Conservation (phyloP, 495 filamentous ascomycete species). For the Hypoxylon lenormandii region DNA sequence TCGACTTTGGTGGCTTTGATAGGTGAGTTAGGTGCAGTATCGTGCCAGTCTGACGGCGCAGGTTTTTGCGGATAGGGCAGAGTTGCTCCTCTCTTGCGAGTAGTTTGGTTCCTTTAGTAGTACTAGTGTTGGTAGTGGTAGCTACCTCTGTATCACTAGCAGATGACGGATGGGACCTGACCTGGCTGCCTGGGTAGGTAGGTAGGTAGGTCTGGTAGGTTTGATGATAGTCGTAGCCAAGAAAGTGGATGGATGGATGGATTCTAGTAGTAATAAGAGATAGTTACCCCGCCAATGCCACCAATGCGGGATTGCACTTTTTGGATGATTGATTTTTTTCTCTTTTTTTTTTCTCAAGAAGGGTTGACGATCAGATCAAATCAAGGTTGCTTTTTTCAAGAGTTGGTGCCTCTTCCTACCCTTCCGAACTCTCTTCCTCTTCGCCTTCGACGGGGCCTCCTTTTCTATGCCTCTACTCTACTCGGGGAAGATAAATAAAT, state of each 20-base stretch:
- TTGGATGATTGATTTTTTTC: neutral
- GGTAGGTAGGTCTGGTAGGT: no score
- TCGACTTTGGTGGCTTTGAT: slow-evolving; percentile 1
- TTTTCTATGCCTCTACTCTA: no score
- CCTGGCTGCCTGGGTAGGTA: no score
- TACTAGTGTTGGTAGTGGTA: slow-evolving; percentile 21
- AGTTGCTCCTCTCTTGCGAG: slow-evolving; percentile 17
- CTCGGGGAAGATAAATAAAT: neutral
- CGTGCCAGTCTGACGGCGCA: slow-evolving; percentile 21
- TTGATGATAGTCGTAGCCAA: slow-evolving; percentile 24
- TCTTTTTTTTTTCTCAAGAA: slow-evolving; percentile 1
- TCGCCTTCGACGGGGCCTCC: no score
- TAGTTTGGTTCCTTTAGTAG: slow-evolving; percentile 14
- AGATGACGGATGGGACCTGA: no score
- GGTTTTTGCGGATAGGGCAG: slow-evolving; percentile 34
- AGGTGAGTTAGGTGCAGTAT: slow-evolving; percentile 17
- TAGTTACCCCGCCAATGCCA: slow-evolving; percentile 30
- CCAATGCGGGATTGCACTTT: slow-evolving; percentile 19
- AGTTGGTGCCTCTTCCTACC: neutral
- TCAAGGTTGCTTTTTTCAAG: no score
- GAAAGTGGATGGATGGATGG: slow-evolving; percentile 19
- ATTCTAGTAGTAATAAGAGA: slow-evolving; percentile 20
- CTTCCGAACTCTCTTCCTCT: neutral
- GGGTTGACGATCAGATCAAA: neutral
- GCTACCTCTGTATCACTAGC: slow-evolving; percentile 1